These are phyloP conservation scores for Dictyostelium capitatum DNA, from an alignment of 78 protist genomes.

Conservation along the genomic window DNA sequence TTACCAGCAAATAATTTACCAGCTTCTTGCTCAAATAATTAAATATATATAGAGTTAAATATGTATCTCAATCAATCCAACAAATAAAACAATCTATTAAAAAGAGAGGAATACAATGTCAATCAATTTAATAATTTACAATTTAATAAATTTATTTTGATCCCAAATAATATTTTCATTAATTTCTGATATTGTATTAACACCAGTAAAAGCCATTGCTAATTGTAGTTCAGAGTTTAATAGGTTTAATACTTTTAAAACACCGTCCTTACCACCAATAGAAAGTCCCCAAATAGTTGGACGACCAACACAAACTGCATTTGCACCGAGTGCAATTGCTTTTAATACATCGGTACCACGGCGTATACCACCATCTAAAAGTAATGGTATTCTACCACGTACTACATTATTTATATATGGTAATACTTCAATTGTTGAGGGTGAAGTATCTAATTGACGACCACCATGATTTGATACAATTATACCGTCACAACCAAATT, in stretches of 20 bases:
- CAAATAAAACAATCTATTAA: background rate
- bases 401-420: constrained; percentile 72
- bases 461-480: constrained; percentile 92
- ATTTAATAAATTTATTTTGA: constrained; percentile 22
- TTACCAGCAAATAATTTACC: constrained; percentile 30
- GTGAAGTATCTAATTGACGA: constrained; percentile 87
- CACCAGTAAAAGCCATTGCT: constrained; percentile 79
- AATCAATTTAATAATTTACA: background rate
- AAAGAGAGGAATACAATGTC: background rate
- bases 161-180: constrained; percentile 34
- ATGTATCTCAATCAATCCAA: background rate
- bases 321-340: constrained; percentile 88
- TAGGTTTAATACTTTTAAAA: constrained; percentile 11
- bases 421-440: constrained; percentile 77
- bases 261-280: constrained; percentile 74
- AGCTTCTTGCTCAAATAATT: constrained; percentile 23
- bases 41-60: background rate
- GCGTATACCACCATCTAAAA: constrained; percentile 92
- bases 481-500: constrained; percentile 84
- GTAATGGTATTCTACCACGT: constrained; percentile 61
- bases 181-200: constrained; percentile 14
- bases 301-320: constrained; percentile 85
- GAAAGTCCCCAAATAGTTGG: constrained; percentile 88
- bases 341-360: constrained; percentile 91
- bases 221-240: constrained; percentile 40